A percentile compares a stretch with the other conserved stretches of the same genome.
phyloP scores from a whole-genome alignment of 148 eudicot genomes.

The Simmondsia chinensis region DNA sequence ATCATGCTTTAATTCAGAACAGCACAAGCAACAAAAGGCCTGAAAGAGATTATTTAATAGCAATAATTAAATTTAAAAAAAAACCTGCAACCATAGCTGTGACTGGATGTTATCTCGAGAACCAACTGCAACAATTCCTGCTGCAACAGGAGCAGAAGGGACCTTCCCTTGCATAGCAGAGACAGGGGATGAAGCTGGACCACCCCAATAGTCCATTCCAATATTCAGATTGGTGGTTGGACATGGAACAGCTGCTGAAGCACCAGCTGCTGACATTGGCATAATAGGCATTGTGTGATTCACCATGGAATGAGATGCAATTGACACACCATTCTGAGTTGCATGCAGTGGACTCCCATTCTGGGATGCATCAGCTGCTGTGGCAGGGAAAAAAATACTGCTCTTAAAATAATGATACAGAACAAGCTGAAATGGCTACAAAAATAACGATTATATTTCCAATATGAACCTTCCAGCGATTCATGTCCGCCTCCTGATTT shows the following conservation, averaged over 20 bases:
- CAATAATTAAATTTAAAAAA: no score
- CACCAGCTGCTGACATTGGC: constrained; percentile 60
- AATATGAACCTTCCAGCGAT: constrained; percentile 44
- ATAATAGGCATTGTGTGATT: constrained; percentile 49
- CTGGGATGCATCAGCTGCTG: constrained; percentile 57
- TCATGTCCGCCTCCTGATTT: constrained; percentile 64
- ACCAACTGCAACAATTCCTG: constrained; percentile 66
- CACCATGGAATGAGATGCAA: constrained; percentile 43
- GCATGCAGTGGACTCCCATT: constrained; percentile 51
- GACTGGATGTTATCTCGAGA: constrained; percentile 78
- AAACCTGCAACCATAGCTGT: constrained; percentile 84
- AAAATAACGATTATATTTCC: constrained; percentile 1
- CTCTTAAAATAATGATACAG: neutral
- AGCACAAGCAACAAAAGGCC: neutral
- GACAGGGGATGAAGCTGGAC: constrained; percentile 44
- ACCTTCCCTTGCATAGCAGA: constrained; percentile 65
- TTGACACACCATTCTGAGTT: constrained; percentile 64
- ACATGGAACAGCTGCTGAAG: constrained; percentile 46
- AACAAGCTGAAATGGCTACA: constrained; percentile 4
- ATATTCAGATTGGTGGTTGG: constrained; percentile 93
- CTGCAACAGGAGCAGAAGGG: constrained; percentile 53
- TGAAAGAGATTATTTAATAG: no score
- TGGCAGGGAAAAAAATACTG: constrained; percentile 5
- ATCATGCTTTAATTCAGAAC: no score
- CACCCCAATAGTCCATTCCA: constrained; percentile 97